These are phyloP conservation scores for Knufia petricola DNA, from an alignment of 2,329 filamentous ascomycete species.

Conservation along the genomic window DNA sequence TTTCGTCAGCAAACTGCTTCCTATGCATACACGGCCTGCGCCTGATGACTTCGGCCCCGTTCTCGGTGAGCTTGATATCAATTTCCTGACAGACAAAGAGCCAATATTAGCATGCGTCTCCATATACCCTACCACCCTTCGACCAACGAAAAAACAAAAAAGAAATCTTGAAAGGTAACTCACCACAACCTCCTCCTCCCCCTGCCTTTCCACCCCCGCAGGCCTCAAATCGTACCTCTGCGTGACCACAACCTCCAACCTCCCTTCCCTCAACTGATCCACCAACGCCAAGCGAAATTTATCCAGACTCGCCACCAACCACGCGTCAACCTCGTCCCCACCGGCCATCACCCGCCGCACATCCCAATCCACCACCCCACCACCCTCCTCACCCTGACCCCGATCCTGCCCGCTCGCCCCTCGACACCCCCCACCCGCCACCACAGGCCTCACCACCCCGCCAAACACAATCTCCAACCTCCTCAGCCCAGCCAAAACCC, in stretches of 20 bases:
- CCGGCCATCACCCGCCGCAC: background rate
- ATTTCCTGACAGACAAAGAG: no score
- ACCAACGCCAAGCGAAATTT: conserved; percentile 3
- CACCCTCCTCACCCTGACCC: no score
- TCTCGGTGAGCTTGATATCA: no score
- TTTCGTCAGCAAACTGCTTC: no score
- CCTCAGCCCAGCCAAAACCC: background rate
- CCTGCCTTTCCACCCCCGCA: background rate
- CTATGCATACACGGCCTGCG: no score
- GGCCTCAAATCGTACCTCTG: background rate
- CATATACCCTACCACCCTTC: no score
- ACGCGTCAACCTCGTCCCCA: background rate
- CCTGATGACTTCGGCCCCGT: no score
- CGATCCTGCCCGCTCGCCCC: background rate
- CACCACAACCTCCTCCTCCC: background rate
- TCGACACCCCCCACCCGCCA: background rate
- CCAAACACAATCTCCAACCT: conserved; percentile 8
- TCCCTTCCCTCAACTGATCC: background rate
- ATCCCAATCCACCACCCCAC: background rate
- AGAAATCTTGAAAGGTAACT: background rate
- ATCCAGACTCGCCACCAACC: background rate
- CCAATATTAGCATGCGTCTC: no score
- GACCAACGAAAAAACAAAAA: no score
- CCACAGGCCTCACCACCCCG: background rate
- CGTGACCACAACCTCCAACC: conserved; percentile 1